Percentiles rank a stretch among this genome's conserved stretches.
These are phyloP conservation scores for Stachybotrys chlorohalonatus DNA, from an alignment of 2,329 filamentous ascomycete genomes.

Conservation along the genomic window DNA sequence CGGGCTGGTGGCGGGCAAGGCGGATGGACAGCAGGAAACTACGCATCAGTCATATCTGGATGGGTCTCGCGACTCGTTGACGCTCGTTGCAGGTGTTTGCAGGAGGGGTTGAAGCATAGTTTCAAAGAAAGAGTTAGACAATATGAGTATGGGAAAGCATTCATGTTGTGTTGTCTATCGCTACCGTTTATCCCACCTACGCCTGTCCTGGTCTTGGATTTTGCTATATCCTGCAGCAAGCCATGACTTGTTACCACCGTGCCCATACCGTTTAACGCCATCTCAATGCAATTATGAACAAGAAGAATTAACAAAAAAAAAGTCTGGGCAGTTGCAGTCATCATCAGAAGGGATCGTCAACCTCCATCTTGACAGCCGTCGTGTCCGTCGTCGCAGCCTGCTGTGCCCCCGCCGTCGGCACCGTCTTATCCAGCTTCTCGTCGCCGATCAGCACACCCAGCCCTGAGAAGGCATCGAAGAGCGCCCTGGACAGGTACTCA, in stretches of 20 bases:
- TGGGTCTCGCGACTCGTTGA: background rate
- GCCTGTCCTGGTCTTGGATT: background rate
- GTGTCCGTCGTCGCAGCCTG: conserved; percentile 24
- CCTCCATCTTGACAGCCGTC: conserved; percentile 32
- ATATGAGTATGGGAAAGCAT: background rate
- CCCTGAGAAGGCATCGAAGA: conserved; percentile 86
- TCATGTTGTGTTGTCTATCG: background rate
- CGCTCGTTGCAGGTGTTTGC: background rate
- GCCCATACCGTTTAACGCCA: no score
- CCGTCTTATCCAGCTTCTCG: conserved; percentile 44
- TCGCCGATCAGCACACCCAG: conserved; percentile 81
- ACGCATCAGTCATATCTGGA: background rate
- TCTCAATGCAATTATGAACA: no score
- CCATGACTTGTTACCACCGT: no score
- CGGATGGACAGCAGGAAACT: background rate
- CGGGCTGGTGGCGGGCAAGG: background rate
- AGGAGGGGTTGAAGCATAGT: background rate
- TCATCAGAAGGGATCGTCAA: conserved; percentile 35
- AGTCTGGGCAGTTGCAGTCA: background rate
- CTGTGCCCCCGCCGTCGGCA: conserved; percentile 22
- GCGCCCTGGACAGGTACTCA: conserved; percentile 71
- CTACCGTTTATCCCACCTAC: background rate
- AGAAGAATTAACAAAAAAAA: background rate
- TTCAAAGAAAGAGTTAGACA: background rate
- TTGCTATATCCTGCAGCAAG: background rate